Conservation (phyloP, 129 eudicot genomes). For the Cynara cardunculus region DNA sequence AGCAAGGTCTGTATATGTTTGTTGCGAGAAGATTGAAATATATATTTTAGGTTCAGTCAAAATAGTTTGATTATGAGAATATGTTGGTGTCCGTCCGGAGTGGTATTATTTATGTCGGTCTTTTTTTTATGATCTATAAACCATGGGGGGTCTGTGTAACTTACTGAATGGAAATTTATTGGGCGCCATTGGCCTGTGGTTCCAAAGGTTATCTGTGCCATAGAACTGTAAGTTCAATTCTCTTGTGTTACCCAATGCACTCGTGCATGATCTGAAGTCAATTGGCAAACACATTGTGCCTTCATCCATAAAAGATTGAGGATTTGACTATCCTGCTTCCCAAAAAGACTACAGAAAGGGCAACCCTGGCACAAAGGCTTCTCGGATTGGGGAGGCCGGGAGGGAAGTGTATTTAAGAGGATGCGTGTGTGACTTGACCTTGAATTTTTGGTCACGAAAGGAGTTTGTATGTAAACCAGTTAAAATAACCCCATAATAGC, state of each 20-base stretch:
- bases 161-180: neutral
- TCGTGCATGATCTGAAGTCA: neutral
- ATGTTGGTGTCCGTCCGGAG: neutral
- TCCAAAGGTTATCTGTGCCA: neutral
- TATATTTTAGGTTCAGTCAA: neutral
- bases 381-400: neutral
- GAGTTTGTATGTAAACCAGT: neutral
- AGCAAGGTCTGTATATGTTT: neutral
- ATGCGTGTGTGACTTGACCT: neutral
- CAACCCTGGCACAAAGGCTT: neutral
- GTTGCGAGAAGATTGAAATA: neutral
- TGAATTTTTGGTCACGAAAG: neutral
- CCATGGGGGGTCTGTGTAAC: neutral
- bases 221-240: neutral
- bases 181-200: conserved; percentile 5
- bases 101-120: neutral
- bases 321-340: neutral
- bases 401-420: neutral
- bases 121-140: neutral
- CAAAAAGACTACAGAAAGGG: neutral
- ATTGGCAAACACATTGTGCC: neutral
- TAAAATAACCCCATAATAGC: neutral
- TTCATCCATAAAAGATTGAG: neutral
- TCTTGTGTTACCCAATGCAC: neutral
- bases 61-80: neutral